These are phyloP conservation scores for Aspergillus fructus DNA, from an alignment of 2,329 filamentous ascomycete genomes.

Conservation along the genomic window DNA sequence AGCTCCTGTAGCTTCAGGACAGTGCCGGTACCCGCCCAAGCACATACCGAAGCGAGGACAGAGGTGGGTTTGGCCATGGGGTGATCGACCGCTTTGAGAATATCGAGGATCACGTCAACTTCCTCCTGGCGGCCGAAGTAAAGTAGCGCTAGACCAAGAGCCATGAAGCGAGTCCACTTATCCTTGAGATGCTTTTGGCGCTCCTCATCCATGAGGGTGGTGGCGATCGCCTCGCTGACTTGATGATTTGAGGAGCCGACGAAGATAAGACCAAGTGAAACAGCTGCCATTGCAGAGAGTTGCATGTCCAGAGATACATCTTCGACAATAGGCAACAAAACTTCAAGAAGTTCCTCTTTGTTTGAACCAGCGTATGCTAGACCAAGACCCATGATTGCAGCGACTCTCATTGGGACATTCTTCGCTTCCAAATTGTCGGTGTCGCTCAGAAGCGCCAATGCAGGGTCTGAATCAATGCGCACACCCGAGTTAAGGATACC, in stretches of 20 bases:
- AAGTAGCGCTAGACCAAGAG: conserved; percentile 84
- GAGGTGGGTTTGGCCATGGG: conserved; percentile 96
- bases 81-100: conserved; percentile 93
- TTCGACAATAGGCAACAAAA: conserved; percentile 80
- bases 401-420: conserved; percentile 73
- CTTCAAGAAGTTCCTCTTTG: conserved; percentile 81
- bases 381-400: conserved; percentile 93
- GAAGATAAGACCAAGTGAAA: conserved; percentile 86
- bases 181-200: conserved; percentile 87
- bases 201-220: conserved; percentile 90
- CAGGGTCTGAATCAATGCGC: conserved; percentile 83
- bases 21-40: conserved; percentile 95
- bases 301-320: conserved; percentile 90
- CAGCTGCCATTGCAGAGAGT: conserved; percentile 90
- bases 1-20: conserved; percentile 97
- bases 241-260: conserved; percentile 90
- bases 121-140: conserved; percentile 98
- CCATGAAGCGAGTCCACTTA: conserved; percentile 98
- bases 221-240: conserved; percentile 87
- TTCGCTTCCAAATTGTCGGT: conserved; percentile 75
- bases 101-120: conserved; percentile 96
- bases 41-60: conserved; percentile 92
- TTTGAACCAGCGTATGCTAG: conserved; percentile 93
- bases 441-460: conserved; percentile 81
- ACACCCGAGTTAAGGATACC: conserved; percentile 96